Conservation (phyloP, 148 eudicot genomes). For the Rhododendron kiyosumense region DNA sequence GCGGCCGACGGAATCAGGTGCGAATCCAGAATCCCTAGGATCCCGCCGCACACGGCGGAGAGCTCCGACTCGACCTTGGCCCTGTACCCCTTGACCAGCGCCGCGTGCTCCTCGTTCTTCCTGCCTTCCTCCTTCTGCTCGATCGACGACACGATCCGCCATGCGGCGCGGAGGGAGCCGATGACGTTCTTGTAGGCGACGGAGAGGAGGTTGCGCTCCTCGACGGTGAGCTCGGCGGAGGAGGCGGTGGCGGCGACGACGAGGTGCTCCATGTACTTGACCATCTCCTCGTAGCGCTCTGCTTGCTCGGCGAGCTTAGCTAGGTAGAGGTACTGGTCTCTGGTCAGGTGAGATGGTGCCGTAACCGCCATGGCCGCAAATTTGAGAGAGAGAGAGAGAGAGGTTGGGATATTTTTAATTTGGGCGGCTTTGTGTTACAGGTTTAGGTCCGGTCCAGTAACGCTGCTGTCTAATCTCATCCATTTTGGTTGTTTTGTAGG, state of each 20-base stretch:
- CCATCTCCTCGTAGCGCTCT: constrained; percentile 27
- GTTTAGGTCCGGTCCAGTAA: no score
- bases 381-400: no score
- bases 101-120: constrained; percentile 20
- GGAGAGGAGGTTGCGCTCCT: constrained; percentile 23
- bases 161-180: constrained; percentile 18
- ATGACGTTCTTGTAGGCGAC: constrained; percentile 24
- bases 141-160: constrained; percentile 20
- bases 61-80: constrained; percentile 21
- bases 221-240: constrained; percentile 13
- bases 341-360: background rate
- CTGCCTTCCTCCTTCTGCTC: constrained; percentile 26
- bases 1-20: constrained; percentile 8
- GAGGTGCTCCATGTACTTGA: constrained; percentile 17
- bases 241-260: background rate
- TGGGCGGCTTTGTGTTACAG: no score
- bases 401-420: no score
- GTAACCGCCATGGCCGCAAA: background rate
- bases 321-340: constrained; percentile 17
- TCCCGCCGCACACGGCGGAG: constrained; percentile 15
- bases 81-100: constrained; percentile 17
- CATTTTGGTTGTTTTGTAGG: no score
- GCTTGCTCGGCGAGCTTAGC: constrained; percentile 21
- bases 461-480: no score
- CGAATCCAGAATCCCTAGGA: constrained; percentile 13